These are phyloP conservation scores for Thelonectria rubi DNA, from an alignment of 2,329 filamentous ascomycete genomes.

Conservation along the genomic window DNA sequence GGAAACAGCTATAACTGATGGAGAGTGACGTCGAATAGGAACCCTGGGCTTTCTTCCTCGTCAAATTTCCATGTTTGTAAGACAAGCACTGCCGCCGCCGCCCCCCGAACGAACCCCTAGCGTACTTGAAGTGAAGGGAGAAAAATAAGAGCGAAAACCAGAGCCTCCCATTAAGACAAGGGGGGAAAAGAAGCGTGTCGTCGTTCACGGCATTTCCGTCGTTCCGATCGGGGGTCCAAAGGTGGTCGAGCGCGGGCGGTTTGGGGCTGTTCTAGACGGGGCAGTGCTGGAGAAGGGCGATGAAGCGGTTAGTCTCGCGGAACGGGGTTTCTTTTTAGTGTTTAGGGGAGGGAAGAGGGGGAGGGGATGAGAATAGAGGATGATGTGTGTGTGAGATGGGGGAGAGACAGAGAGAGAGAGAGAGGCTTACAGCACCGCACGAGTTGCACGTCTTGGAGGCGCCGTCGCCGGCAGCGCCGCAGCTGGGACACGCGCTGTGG, in stretches of 20 bases:
- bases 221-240: neutral
- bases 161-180: constrained; percentile 1
- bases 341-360: neutral
- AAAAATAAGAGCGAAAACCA: neutral
- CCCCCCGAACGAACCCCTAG: neutral
- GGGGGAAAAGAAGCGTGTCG: neutral
- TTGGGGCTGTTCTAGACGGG: constrained; percentile 34
- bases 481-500: constrained; percentile 62
- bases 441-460: constrained; percentile 62
- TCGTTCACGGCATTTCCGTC: neutral
- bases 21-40: neutral
- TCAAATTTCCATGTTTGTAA: neutral
- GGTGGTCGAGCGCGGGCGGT: neutral
- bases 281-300: constrained; percentile 32
- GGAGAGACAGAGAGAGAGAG: neutral
- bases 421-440: constrained; percentile 64
- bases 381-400: neutral
- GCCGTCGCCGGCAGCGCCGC: constrained; percentile 57
- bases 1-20: neutral
- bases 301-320: constrained; percentile 12
- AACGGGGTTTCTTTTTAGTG: neutral
- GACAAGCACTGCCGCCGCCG: neutral
- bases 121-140: neutral
- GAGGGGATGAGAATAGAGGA: neutral
- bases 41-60: neutral